These are phyloP conservation scores for Fusarium keratoplasticum DNA, from an alignment of 2,329 filamentous ascomycete species.

Conservation along the genomic window DNA sequence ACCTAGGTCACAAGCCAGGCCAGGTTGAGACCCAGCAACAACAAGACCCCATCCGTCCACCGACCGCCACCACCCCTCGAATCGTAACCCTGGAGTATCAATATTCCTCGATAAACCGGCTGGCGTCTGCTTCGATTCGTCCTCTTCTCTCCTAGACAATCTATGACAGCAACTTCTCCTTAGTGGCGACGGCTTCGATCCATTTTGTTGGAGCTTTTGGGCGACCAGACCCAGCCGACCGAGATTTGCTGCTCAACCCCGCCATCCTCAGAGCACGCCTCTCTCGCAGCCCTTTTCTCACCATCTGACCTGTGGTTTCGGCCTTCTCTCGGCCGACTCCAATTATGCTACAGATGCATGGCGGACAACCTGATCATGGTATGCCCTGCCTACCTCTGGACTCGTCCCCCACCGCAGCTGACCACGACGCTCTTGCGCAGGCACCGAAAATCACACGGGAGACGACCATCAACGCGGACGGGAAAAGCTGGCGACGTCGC, in stretches of 20 bases:
- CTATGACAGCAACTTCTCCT: constrained; percentile 18
- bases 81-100: constrained; percentile 29
- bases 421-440: constrained; percentile 41
- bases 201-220: constrained; percentile 19
- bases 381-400: constrained; percentile 32
- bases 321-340: constrained; percentile 44
- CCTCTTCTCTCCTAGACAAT: constrained; percentile 9
- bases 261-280: constrained; percentile 36
- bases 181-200: constrained; percentile 24
- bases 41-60: constrained; percentile 14
- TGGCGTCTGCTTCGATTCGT: neutral
- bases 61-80: constrained; percentile 27
- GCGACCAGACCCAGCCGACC: constrained; percentile 29
- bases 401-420: constrained; percentile 33
- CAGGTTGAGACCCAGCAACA: constrained; percentile 29
- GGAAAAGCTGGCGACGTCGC: constrained; percentile 58
- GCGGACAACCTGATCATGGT: constrained; percentile 56
- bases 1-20: constrained; percentile 39
- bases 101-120: constrained; percentile 25
- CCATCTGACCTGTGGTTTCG: constrained; percentile 34
- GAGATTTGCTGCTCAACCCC: constrained; percentile 45
- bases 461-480: constrained; percentile 55
- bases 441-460: constrained; percentile 48
- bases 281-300: constrained; percentile 31
- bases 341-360: constrained; percentile 59